Base-by-base conservation (phyloP, 495 filamentous ascomycete genomes). In the Tricharina praecox region DNA sequence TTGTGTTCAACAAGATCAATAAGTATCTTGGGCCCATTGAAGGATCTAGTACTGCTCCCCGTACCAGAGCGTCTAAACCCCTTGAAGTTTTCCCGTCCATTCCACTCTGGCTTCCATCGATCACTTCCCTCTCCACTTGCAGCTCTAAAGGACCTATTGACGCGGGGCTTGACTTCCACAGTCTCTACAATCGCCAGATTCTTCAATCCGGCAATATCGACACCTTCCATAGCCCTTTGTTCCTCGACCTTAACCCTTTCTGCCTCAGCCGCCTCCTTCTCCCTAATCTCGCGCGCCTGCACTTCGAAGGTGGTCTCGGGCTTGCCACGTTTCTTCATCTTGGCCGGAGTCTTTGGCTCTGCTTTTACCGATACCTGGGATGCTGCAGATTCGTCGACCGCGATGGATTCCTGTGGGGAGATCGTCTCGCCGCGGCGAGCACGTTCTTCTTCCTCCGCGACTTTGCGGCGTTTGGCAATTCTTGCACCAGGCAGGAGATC, bases 11-110 rank as follows among this genome's bases (percentile, higher is more conserved):
- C 82, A 13, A 95, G 65, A 0, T 70, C 68, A 23, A 95, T 78
- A 36, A 93, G 84, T 21, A 88, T 75, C 19, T 68, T 69, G 15
- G 2, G 16, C 1, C 28, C 7, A 3, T 18, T n/a, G 28, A 18
- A 8, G 1, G 10, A 16, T 36, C 56, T 71, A 59, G 55, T 57
- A 48, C 54, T 61, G 16, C 49, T 53, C 4, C 69, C 64, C 0
- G 68, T 69, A 2, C 71, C 75, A 1, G 73, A 76, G 38, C 74
- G 72, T 47, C 76, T 73, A 53, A 97, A 97, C 53, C 74, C 79
- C 63, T 97, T 97, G 68, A 95, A 97, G 54, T 97, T 96, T 65
- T 85, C 92, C 4, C 88, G 74, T 0, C 92, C 90, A 58, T 95
- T 93, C 92, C 92, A 97, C 28, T 70, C 68, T 2, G 85, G 78